A percentile compares a stretch with the other conserved stretches of the same genome.
These are phyloP conservation scores for Isabelozyma pseudorhagii DNA, from an alignment of 805 yeast genomes.

Conservation along the genomic window DNA sequence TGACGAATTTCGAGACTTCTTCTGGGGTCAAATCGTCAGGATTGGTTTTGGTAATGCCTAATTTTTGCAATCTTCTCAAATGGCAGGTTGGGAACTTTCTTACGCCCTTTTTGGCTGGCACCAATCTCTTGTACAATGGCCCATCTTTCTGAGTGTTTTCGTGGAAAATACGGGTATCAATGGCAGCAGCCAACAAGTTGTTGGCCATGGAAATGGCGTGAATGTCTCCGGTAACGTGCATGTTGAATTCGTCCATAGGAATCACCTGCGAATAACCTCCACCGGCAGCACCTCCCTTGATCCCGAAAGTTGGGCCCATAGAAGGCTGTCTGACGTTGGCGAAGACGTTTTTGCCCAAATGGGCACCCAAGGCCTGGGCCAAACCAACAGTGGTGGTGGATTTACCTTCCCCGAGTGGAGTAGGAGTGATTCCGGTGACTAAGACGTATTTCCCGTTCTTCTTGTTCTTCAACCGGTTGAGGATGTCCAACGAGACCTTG, in stretches of 20 bases:
- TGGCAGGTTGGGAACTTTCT: conserved; percentile 67
- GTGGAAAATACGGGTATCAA: conserved; percentile 84
- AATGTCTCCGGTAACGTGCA: conserved; percentile 84
- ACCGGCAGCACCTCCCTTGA: conserved; percentile 90
- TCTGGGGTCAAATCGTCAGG: conserved; percentile 72
- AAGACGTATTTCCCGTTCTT: conserved; percentile 69
- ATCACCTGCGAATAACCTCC: conserved; percentile 86
- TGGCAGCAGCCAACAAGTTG: conserved; percentile 79
- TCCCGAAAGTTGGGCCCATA: conserved; percentile 88
- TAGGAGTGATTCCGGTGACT: conserved; percentile 83
- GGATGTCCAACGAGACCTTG: conserved; percentile 62
- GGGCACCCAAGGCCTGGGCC: conserved; percentile 79
- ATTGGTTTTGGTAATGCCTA: conserved; percentile 66
- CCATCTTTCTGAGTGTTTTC: conserved; percentile 73
- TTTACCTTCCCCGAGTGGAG: conserved; percentile 85
- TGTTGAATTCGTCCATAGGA: conserved; percentile 86
- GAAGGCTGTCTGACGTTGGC: conserved; percentile 87
- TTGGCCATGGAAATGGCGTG: conserved; percentile 84
- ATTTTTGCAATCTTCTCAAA: conserved; percentile 62
- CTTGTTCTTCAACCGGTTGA: conserved; percentile 57
- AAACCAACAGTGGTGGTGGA: conserved; percentile 82
- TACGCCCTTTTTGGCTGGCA: conserved; percentile 69
- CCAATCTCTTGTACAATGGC: conserved; percentile 70
- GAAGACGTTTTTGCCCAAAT: conserved; percentile 61
- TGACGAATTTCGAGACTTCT: conserved; percentile 61